A percentile compares a stretch with the other conserved stretches of the same genome.
phyloP scores from a whole-genome alignment of 148 eudicot species.

The Polygonum maritimum region DNA sequence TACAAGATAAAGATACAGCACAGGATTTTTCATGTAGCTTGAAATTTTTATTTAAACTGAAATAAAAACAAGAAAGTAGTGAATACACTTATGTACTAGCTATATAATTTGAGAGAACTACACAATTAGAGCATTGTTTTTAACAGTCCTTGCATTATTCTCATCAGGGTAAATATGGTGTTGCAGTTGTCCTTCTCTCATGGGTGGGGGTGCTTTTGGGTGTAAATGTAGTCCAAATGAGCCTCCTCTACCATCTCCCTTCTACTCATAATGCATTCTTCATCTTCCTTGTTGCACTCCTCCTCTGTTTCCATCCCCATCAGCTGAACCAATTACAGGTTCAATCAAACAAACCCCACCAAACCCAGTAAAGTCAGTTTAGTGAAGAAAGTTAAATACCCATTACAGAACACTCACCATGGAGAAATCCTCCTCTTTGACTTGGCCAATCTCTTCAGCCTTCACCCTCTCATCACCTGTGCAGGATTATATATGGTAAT shows the following conservation, averaged over 20 bases:
- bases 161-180: not conserved
- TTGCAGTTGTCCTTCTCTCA: not conserved
- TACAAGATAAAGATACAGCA: no score
- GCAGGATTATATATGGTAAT: not conserved
- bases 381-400: no score
- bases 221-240: constrained; percentile 70
- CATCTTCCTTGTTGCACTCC: constrained; percentile 35
- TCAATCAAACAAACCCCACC: not conserved
- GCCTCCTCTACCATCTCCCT: constrained; percentile 37
- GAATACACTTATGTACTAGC: no score
- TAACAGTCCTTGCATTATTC: no score
- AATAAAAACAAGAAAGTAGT: no score
- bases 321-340: not conserved
- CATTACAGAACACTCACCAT: not conserved
- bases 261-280: constrained; percentile 38
- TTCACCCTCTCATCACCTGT: not conserved
- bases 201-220: constrained; percentile 27
- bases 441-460: not conserved
- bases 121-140: not conserved
- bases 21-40: no score
- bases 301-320: constrained; percentile 37
- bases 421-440: not conserved
- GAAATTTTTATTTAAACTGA: no score
- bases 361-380: not conserved
- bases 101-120: no score